Evolutionary conservation across 768 basidiomycete genomes (phyloP).

Genomic region (Mycena alexandri): DNA sequence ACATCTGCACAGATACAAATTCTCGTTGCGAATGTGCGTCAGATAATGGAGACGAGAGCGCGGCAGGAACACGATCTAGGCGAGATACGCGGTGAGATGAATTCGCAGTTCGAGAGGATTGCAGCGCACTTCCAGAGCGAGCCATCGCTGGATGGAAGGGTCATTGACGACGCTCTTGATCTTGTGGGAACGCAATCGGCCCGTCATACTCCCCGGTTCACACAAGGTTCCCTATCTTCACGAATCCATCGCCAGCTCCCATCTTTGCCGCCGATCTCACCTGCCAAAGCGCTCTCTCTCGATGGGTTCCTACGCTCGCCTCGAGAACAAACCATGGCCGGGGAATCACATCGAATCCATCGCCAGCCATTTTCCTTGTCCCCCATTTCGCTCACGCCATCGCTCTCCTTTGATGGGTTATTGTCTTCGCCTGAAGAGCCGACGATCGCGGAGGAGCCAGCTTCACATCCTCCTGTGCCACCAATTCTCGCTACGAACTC

Average conservation of each 20-base stretch:
- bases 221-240: no score
- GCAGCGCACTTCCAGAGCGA: no score
- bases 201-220: not conserved
- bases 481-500: no score
- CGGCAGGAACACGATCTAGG: not conserved
- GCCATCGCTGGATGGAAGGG: not conserved
- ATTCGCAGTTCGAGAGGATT: no score
- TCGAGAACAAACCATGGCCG: not conserved
- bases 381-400: no score
- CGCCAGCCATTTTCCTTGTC: no score
- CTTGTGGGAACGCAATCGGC: not conserved
- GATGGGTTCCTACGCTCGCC: not conserved
- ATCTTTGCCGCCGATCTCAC: constrained; percentile 1
- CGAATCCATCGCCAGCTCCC: no score
- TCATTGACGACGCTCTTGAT: constrained; percentile 1
- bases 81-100: no score
- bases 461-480: not conserved
- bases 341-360: no score
- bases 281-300: not conserved
- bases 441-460: not conserved
- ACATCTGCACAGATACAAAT: not conserved
- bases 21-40: constrained; percentile 1
- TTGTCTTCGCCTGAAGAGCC: not conserved
- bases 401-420: no score
- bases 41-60: not conserved